Conservation (phyloP, 768 basidiomycete genomes). For the Pisolithus tinctorius region DNA sequence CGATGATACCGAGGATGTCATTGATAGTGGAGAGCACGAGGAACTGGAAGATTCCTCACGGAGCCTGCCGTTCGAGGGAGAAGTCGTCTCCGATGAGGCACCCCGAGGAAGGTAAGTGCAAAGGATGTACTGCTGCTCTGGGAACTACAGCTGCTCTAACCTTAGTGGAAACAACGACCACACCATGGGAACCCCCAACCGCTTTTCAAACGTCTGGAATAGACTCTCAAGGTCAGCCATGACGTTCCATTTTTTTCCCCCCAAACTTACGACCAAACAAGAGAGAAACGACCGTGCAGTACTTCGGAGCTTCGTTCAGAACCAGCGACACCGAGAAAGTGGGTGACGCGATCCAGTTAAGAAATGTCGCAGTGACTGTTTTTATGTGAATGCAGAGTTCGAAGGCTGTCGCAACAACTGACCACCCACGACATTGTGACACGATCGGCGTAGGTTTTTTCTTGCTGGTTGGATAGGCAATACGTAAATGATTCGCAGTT, state of each 20-base stretch:
- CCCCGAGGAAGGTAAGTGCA: neutral
- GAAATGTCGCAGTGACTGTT: neutral
- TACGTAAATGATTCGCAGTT: neutral
- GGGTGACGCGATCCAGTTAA: neutral
- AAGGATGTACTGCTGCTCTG: no score
- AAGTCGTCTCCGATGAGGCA: neutral
- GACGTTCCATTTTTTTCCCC: neutral
- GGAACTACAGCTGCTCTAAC: neutral
- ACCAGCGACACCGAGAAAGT: slow-evolving; percentile 17
- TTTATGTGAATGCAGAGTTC: neutral
- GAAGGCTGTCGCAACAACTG: neutral
- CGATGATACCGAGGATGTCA: slow-evolving; percentile 11
- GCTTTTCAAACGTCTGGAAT: slow-evolving; percentile 14
- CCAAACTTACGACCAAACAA: neutral
- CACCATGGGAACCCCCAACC: neutral
- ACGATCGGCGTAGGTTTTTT: neutral
- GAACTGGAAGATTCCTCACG: slow-evolving; percentile 1
- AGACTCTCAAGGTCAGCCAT: slow-evolving; percentile 13
- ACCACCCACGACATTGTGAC: neutral
- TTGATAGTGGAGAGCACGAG: slow-evolving; percentile 8
- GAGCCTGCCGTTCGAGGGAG: neutral
- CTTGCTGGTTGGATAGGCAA: neutral
- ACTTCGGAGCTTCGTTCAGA: slow-evolving; percentile 9
- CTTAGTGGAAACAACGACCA: neutral
- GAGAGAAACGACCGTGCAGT: slow-evolving; percentile 22